These are phyloP conservation scores for Xylaria hypoxylon DNA, from an alignment of 2,329 filamentous ascomycete species.

Conservation along the genomic window DNA sequence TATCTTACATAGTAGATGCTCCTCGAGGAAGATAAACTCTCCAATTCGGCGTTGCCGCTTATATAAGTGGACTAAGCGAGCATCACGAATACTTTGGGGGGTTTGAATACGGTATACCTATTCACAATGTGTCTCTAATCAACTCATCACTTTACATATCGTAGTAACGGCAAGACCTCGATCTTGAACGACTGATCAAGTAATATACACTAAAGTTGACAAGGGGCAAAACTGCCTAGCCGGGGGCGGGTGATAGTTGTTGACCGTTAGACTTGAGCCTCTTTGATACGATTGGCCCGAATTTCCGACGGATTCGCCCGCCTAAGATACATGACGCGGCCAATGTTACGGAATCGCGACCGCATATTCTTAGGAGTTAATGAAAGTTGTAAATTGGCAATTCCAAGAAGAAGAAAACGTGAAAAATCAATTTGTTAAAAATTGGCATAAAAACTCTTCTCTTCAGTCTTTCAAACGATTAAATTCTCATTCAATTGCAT, in stretches of 20 bases:
- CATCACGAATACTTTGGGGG: background rate
- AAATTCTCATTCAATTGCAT: constrained; percentile 3
- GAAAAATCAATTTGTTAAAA: too few species aligned
- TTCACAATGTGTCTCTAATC: background rate
- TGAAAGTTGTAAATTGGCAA: background rate
- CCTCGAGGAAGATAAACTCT: background rate
- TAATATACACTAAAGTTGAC: background rate
- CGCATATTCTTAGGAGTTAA: background rate
- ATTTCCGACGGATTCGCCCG: background rate
- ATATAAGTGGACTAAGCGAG: too few species aligned
- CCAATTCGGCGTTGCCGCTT: too few species aligned
- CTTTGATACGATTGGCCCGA: background rate
- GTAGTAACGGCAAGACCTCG: background rate
- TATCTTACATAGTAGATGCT: background rate
- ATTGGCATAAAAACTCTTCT: background rate
- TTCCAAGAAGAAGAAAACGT: background rate
- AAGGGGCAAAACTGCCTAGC: background rate
- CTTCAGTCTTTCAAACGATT: background rate
- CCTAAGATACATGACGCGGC: constrained; percentile 1
- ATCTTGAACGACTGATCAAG: background rate
- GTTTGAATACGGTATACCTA: background rate
- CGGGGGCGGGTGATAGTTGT: background rate
- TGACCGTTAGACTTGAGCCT: background rate
- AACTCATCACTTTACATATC: background rate
- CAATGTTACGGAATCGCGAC: background rate